Base-by-base conservation (phyloP, 2,329 filamentous ascomycete species). In the Pyrenochaeta sp. region DNA sequence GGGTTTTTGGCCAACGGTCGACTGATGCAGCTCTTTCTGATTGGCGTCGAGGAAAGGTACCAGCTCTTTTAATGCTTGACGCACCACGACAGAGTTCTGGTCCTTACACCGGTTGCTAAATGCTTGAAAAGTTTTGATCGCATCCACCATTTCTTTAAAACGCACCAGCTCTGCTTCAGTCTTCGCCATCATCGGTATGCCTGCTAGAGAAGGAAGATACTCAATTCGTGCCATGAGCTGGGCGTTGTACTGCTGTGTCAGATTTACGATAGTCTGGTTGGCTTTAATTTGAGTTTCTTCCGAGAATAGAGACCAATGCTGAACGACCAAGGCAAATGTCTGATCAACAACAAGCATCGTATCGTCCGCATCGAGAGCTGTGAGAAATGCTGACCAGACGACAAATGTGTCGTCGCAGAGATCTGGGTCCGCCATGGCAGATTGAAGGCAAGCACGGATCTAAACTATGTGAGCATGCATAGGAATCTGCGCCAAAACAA, bases 391-490 rank as follows among this genome's bases (percentile, higher is more conserved):
- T 27, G 87, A 85, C 95, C 95, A 99, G 48, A 93, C 92, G 3
- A 85, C 86, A 69, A 98, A 93, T 1, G 93, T 91, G 30, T 88
- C 83, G 59, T 92, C 85, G 60, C 92, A 88, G n/a, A 99, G 83
- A 46, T 90, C 85, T 44, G 88, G 84, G 50, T 91, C 86, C 15
- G 90, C 85, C 58, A 98, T 85, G 0, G 93, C 93, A 24, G 92
- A 93, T 61, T 96, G 88, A 12, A 99, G 82, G 72, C 92, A 97
- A n/a, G 94, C 93, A 65, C 92, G 92, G 54, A 98, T 94, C 88
- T 94, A 54, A 13, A 7, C 15, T 12, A 7, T 25, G 12, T 79
- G 47, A 79, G 72, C n/a, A 48, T 15, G 19, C 24, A 48, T 30
- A 39, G 1, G 39, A 6, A 47, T 9, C 6, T 9, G 50, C 10